These are phyloP conservation scores for Coemansia sp. DNA, from an alignment of 192 early-diverging fungal genomes.

Conservation along the genomic window DNA sequence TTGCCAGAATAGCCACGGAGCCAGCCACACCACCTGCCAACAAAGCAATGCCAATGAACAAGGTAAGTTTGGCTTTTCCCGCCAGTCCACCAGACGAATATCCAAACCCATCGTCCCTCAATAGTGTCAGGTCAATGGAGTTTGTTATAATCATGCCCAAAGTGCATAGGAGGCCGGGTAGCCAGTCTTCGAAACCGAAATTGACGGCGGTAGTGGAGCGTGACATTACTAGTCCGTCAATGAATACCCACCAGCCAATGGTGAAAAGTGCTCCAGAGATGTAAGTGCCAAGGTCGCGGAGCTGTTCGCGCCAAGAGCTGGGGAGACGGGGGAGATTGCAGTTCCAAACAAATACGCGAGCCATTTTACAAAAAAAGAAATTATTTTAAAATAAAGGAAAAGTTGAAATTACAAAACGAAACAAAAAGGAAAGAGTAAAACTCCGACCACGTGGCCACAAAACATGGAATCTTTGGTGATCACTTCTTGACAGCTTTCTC, in stretches of 20 bases:
- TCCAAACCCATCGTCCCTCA: constrained; percentile 58
- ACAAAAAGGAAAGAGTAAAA: constrained; percentile 1
- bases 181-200: constrained; percentile 58
- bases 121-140: constrained; percentile 57
- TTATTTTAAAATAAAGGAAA: neutral
- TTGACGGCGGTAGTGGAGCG: constrained; percentile 32
- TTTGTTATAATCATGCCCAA: constrained; percentile 61
- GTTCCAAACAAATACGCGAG: constrained; percentile 55
- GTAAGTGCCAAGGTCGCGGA: constrained; percentile 57
- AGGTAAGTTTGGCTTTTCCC: constrained; percentile 56
- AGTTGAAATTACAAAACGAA: neutral
- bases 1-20: constrained; percentile 55
- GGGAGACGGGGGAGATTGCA: constrained; percentile 50
- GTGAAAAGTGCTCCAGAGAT: constrained; percentile 56
- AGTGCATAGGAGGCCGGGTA: constrained; percentile 57
- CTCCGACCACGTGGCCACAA: constrained; percentile 4
- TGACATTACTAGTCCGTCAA: constrained; percentile 57
- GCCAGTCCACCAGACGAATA: constrained; percentile 44
- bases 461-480: neutral
- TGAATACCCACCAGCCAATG: constrained; percentile 61
- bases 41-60: constrained; percentile 62
- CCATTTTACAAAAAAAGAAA: constrained; percentile 29
- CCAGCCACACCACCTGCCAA: constrained; percentile 59
- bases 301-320: constrained; percentile 41
- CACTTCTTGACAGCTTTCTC: neutral